phyloP scores from a whole-genome alignment of 164 flowering plant genomes.

The Magnolia kwangsiensis region DNA sequence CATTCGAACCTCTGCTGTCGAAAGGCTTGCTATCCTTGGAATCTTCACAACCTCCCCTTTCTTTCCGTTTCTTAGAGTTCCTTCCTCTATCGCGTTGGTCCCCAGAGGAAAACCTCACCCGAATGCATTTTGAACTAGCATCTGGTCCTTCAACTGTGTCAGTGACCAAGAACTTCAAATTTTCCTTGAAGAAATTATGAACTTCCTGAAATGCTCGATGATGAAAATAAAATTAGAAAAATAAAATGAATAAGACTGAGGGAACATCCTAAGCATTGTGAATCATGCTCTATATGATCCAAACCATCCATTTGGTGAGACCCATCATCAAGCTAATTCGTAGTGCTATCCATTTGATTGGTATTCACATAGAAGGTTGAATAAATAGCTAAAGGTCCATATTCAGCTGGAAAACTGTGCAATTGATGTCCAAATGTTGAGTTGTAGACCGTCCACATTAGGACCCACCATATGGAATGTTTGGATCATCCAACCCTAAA shows the following conservation, averaged over 20 bases:
- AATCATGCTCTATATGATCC: background rate
- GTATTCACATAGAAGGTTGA: background rate
- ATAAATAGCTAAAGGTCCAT: too few relatives aligned
- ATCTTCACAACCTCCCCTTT: slow-evolving; percentile 36
- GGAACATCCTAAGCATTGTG: background rate
- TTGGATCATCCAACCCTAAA: background rate
- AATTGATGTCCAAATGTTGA: background rate
- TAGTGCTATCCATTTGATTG: background rate
- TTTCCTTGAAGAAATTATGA: slow-evolving; percentile 81
- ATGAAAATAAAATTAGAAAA: background rate
- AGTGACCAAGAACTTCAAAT: slow-evolving; percentile 80
- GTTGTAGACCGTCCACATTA: background rate
- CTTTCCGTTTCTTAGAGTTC: slow-evolving; percentile 70
- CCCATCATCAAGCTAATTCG: background rate
- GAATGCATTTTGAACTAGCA: slow-evolving; percentile 67
- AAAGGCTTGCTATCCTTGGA: slow-evolving; percentile 37
- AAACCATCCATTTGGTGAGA: background rate
- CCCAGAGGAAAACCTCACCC: slow-evolving; percentile 61
- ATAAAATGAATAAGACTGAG: background rate
- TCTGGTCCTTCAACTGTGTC: slow-evolving; percentile 91
- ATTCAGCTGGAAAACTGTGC: background rate
- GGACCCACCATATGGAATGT: background rate
- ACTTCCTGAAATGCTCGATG: slow-evolving; percentile 50
- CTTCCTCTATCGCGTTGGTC: slow-evolving; percentile 32
- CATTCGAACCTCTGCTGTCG: slow-evolving; percentile 84